phyloP scores from a whole-genome alignment of 148 eudicot genomes.

The Amaranthus hypochondriacus region DNA sequence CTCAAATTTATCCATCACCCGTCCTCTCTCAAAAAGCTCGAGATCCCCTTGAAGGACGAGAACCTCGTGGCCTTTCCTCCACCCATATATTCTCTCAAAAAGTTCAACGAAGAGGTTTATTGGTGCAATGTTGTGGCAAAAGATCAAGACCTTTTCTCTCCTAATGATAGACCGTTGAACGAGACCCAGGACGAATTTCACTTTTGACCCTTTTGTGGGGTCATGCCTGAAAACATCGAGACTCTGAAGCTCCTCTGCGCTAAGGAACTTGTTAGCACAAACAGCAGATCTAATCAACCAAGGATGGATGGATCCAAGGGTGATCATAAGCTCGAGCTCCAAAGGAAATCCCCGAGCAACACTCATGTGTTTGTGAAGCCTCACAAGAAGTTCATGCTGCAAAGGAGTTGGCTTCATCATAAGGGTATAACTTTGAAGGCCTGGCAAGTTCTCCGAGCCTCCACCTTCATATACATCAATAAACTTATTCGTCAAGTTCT shows the following conservation, averaged over 20 bases:
- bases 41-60: slow-evolving; percentile 85
- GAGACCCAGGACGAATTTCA: slow-evolving; percentile 71
- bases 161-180: slow-evolving; percentile 69
- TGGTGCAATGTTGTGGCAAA: slow-evolving; percentile 95
- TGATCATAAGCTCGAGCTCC: slow-evolving; percentile 83
- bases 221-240: slow-evolving; percentile 68
- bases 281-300: slow-evolving; percentile 77
- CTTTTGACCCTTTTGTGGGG: slow-evolving; percentile 82
- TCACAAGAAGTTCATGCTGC: slow-evolving; percentile 61
- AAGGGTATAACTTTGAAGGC: slow-evolving; percentile 75
- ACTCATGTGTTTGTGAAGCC: slow-evolving; percentile 64
- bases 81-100: slow-evolving; percentile 62
- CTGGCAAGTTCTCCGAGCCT: slow-evolving; percentile 72
- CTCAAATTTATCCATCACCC: slow-evolving; percentile 90
- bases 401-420: slow-evolving; percentile 88
- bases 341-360: slow-evolving; percentile 73
- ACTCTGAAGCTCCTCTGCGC: slow-evolving; percentile 44
- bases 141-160: slow-evolving; percentile 79
- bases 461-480: slow-evolving; percentile 92
- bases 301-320: slow-evolving; percentile 89
- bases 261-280: slow-evolving; percentile 67
- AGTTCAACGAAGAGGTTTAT: slow-evolving; percentile 68
- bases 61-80: slow-evolving; percentile 84
- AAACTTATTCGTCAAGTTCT: slow-evolving; percentile 68
- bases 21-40: slow-evolving; percentile 86